These are phyloP conservation scores for Mycena floridula DNA, from an alignment of 768 basidiomycete genomes.

Conservation along the genomic window DNA sequence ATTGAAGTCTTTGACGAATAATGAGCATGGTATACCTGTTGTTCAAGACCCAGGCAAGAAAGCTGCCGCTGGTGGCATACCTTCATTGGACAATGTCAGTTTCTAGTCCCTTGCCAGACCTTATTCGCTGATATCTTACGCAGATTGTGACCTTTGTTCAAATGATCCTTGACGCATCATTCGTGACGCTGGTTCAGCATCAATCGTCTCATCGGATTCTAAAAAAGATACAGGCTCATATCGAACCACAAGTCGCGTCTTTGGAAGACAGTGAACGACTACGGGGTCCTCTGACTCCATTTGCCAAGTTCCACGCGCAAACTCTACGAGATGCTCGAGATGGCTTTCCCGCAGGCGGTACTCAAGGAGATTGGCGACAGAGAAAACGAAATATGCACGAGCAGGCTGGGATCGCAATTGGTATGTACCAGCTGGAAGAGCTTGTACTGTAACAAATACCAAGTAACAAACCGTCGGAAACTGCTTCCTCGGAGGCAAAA, in stretches of 20 bases:
- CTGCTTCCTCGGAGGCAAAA: no score
- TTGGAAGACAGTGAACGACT: background rate
- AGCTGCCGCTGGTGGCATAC: background rate
- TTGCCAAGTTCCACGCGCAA: background rate
- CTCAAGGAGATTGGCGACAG: slow-evolving; percentile 41
- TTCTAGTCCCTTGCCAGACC: background rate
- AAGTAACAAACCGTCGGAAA: no score
- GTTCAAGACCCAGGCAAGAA: slow-evolving; percentile 7
- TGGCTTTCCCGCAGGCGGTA: slow-evolving; percentile 17
- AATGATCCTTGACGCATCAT: background rate
- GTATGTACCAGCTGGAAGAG: slow-evolving; percentile 70
- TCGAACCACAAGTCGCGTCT: background rate
- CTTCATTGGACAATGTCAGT: background rate
- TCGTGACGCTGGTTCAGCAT: background rate
- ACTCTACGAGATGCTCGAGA: background rate
- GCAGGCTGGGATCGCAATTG: slow-evolving; percentile 46
- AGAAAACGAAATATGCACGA: slow-evolving; percentile 48
- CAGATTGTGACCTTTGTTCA: background rate
- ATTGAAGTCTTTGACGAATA: slow-evolving; percentile 32
- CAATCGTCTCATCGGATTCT: background rate
- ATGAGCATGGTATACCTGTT: slow-evolving; percentile 34
- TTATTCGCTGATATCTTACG: background rate
- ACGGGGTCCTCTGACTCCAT: background rate
- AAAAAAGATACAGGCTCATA: background rate
- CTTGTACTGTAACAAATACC: slow-evolving; percentile 47